Conservation (phyloP, 768 basidiomycete genomes). For the Leccinum longicurvipes region DNA sequence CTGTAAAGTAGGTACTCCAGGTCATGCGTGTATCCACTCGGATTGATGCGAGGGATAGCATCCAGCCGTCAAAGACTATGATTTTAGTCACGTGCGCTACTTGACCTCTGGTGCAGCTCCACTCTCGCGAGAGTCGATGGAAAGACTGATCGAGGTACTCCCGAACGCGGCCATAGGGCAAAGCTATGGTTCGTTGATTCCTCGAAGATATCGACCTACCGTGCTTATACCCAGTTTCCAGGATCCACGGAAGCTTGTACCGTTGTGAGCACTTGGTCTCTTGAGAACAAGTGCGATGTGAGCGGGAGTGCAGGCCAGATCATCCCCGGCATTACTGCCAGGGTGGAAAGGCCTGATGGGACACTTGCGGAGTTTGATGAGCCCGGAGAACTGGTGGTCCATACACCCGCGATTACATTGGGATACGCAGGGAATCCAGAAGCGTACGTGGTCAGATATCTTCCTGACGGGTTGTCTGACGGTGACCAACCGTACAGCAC, state of each 20-base stretch:
- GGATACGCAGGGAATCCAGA: conserved; percentile 55
- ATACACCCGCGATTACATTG: conserved; percentile 57
- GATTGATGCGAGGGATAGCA: conserved; percentile 25
- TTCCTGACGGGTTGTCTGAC: conserved; percentile 8
- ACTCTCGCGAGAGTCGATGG: conserved; percentile 48
- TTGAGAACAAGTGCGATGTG: conserved; percentile 41
- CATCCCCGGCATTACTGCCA: conserved; percentile 53
- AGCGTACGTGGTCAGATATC: conserved; percentile 44
- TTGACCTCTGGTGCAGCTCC: conserved; percentile 55
- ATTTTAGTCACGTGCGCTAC: conserved; percentile 38
- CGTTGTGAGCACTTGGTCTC: conserved; percentile 46
- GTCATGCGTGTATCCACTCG: background rate
- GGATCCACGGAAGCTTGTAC: conserved; percentile 66
- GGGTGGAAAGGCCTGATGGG: conserved; percentile 58
- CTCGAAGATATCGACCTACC: background rate
- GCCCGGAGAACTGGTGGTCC: conserved; percentile 59
- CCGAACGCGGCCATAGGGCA: conserved; percentile 57
- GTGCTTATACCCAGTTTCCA: conserved; percentile 14
- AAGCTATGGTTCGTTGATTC: conserved; percentile 46
- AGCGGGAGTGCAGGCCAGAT: conserved; percentile 58
- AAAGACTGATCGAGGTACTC: conserved; percentile 42
- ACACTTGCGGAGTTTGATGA: conserved; percentile 54
- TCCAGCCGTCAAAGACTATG: conserved; percentile 38
- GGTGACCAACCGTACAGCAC: conserved; percentile 39
- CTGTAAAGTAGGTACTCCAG: conserved; percentile 40